Evolutionary conservation across 495 filamentous ascomycete species (phyloP), one percentile per base, ranked within the genome.

Genomic region (Aspergillus cavernicola): DNA sequence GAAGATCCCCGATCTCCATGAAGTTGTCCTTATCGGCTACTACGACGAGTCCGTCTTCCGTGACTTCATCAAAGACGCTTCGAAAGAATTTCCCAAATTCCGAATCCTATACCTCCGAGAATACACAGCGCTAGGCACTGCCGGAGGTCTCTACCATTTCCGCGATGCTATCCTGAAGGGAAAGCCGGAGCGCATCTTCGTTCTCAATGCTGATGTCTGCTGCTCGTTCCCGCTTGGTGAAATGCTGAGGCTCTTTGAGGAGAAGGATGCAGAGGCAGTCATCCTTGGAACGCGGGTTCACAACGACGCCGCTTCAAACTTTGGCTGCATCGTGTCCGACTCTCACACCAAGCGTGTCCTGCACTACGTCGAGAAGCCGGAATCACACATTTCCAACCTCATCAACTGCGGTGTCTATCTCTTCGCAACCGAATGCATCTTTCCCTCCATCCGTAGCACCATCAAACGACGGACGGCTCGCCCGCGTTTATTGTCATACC

Each of bases 351-450:
- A 92, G 69, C 89, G 92, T 43, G 93, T 99, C 41, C 85, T 97
- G 39, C 93, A 99, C 77, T 99, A 99, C 73, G 93, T 99, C 69
- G 93, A 99, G 81, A 97, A 97, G 78, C 93, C 93, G 53, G 93
- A 99, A 70, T 93, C 89, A 41, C 89, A 96, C 72, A 97, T 99
- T 70, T 95, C 89, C 52, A 97, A 97, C 70, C 79, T 99, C 43
- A 99, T 99, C 81, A 99, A 99, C 79, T 97, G 93, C 70, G 93
- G 93, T 50, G 95, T 99, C 55, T 99, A 99, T 72, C 86, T 99
- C 43, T 99, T 99, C 73, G 78, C 86, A 20, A 91, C 92, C 61
- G 90, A 97, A 57, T 88, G 85, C 68, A 93, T 99, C 69, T 97
- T 99, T 83, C 91, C 93, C 37, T 87, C 90, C 52, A 96, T 99